Evolutionary conservation across 306 rosid species (phyloP).

Genomic region (Citrullus amarus): DNA sequence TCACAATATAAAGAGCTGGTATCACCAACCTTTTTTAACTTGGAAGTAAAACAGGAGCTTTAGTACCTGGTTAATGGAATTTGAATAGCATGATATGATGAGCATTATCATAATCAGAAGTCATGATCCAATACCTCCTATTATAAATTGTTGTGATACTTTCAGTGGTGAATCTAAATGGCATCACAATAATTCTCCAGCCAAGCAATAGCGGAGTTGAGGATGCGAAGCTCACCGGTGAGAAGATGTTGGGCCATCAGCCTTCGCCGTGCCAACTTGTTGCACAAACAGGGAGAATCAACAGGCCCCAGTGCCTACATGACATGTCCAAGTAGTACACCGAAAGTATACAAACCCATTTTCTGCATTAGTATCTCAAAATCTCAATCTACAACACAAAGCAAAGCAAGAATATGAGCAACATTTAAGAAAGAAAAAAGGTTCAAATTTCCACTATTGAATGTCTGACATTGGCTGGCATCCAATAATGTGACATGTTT

Average conservation of each 20-base stretch:
- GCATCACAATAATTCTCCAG: slow-evolving; percentile 38
- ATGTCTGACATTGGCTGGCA: too few species aligned
- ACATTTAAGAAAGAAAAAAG: background rate
- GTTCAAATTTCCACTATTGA: background rate
- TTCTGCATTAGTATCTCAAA: background rate
- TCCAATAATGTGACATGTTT: background rate
- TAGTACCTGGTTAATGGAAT: too few species aligned
- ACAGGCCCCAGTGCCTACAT: slow-evolving; percentile 30
- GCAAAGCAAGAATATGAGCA: background rate
- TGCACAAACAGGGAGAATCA: slow-evolving; percentile 7
- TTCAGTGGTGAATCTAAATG: background rate
- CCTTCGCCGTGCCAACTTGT: slow-evolving; percentile 20
- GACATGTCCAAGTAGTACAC: background rate
- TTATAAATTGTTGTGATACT: background rate
- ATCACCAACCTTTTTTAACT: too few species aligned
- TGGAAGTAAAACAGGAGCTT: too few species aligned
- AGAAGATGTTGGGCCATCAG: slow-evolving; percentile 56
- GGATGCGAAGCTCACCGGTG: slow-evolving; percentile 48
- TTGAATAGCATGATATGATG: too few species aligned
- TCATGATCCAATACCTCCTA: background rate
- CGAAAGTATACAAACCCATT: background rate
- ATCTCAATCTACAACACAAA: background rate
- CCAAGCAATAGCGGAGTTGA: slow-evolving; percentile 55
- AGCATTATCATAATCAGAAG: background rate
- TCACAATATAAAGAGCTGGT: too few species aligned